Evolutionary conservation across 768 basidiomycete genomes (phyloP).

Genomic region (Leccinum subgranulosum): DNA sequence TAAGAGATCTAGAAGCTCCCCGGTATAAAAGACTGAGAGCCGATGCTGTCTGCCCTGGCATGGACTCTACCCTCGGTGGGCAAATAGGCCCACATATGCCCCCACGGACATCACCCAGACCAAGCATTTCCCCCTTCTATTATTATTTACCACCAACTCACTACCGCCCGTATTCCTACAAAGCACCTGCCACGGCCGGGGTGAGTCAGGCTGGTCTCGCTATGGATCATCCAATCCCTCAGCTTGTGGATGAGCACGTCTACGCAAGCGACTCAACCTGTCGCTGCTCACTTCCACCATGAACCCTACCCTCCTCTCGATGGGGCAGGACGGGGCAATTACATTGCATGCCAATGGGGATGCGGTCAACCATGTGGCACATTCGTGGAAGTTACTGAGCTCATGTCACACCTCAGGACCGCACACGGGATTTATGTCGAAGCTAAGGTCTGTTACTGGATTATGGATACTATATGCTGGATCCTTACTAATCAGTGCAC

Average conservation of each 20-base stretch:
- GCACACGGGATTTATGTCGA: neutral
- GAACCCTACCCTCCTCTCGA: neutral
- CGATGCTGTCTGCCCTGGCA: too few species aligned
- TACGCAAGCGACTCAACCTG: neutral
- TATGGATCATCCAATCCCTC: neutral
- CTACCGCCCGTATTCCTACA: neutral
- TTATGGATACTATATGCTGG: neutral
- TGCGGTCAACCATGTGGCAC: neutral
- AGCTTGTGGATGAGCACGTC: neutral
- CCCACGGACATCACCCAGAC: neutral
- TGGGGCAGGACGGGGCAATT: neutral
- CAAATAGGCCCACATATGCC: too few species aligned
- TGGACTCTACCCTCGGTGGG: too few species aligned
- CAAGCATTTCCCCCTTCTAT: neutral
- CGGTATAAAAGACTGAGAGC: too few species aligned
- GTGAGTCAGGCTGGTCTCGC: neutral
- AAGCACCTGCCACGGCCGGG: too few species aligned
- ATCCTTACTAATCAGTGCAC: neutral
- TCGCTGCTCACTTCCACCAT: neutral
- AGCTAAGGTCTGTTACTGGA: neutral
- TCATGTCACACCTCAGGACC: neutral
- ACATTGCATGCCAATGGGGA: neutral
- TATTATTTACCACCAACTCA: neutral
- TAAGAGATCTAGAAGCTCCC: too few species aligned
- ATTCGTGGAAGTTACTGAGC: neutral